Conservation (phyloP, 1,284 basidiomycete species). For the Pascua guehoae region DNA sequence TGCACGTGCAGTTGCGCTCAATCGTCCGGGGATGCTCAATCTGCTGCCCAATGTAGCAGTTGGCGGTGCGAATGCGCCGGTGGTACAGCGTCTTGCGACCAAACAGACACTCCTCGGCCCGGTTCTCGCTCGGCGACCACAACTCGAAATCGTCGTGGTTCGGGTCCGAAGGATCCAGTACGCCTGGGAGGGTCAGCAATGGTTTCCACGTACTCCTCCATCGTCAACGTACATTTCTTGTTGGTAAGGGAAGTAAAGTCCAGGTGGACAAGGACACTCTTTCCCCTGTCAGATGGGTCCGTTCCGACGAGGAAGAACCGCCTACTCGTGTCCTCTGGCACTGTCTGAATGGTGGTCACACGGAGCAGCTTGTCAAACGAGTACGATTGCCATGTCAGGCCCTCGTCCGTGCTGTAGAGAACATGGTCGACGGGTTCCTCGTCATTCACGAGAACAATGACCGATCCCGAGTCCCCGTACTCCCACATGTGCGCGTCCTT, state of each 20-base stretch:
- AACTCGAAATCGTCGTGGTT: conserved; percentile 86
- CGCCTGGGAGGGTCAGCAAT: conserved; percentile 53
- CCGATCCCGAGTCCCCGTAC: conserved; percentile 92
- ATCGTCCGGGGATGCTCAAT: conserved; percentile 57
- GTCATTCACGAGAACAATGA: conserved; percentile 91
- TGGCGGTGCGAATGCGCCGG: conserved; percentile 70
- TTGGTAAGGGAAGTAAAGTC: conserved; percentile 60
- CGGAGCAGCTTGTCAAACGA: conserved; percentile 75
- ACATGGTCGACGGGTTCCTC: conserved; percentile 87
- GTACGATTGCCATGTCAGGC: conserved; percentile 81
- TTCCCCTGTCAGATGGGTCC: conserved; percentile 54
- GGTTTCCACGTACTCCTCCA: background rate
- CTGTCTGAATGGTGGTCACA: conserved; percentile 76
- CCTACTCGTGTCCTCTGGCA: conserved; percentile 84
- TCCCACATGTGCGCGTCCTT: conserved; percentile 98
- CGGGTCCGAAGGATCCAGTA: conserved; percentile 65
- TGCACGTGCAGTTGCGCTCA: conserved; percentile 70
- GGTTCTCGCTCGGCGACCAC: conserved; percentile 85
- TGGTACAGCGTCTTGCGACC: conserved; percentile 85
- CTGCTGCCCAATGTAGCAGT: conserved; percentile 76
- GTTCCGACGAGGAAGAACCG: conserved; percentile 83
- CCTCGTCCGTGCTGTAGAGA: conserved; percentile 84
- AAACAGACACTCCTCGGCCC: conserved; percentile 74
- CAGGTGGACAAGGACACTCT: conserved; percentile 72
- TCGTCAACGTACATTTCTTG: conserved; percentile 62